Evolutionary conservation across 192 early-diverging fungal species (phyloP), one percentile per base, ranked within the genome.

Genomic region (Martensiomyces pterosporus): DNA sequence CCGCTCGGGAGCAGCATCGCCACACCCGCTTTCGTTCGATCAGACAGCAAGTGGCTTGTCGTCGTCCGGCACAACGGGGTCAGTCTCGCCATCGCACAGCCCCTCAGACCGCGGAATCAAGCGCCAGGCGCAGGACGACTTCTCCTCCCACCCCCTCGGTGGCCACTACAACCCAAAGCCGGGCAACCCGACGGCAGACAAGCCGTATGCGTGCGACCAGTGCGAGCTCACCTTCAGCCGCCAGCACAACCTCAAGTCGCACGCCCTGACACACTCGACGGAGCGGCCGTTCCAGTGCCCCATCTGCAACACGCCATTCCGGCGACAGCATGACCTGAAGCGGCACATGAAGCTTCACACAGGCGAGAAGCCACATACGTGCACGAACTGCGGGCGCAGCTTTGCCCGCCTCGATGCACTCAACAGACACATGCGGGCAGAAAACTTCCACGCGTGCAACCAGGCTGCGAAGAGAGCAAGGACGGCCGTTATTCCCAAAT

Each of bases 311-410:
- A 76, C 82, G 24, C 68, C 79, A 9, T 97, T 97, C 77, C 85
- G 91, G 17, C 79, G 93, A 13, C 85, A 90, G 44, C 92, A 97
- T 60, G 93, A 97, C 68, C 77, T 93, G 34, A 94, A 91, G 63
- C 82, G 93, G 24, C 88, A 90, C 44, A 82, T 85, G 66, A 83
- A 85, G 49, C 61, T 88, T 23, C 89, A 91, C 51, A 81, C 86
- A 3, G 89, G 89, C 26, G 84, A 85, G 44, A 76, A 81, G 47
- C 89, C 89, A 0, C 82, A 83, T 65, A 80, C 77, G 8, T 91
- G 89, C 57, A 64, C 69, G 3, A 76, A 80, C 54, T 91, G 89
- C 57, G 76, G 80, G n/a, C 85, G 87, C 6, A 76, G 82, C 33
- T 91, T 91, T 78, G 89, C 89, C 2, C 80, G 89, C 10, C 67